Percentiles rank a stretch among this genome's conserved stretches.
Conservation (phyloP, 345 rosid species). For the Arabidopsis thaliana region DNA sequence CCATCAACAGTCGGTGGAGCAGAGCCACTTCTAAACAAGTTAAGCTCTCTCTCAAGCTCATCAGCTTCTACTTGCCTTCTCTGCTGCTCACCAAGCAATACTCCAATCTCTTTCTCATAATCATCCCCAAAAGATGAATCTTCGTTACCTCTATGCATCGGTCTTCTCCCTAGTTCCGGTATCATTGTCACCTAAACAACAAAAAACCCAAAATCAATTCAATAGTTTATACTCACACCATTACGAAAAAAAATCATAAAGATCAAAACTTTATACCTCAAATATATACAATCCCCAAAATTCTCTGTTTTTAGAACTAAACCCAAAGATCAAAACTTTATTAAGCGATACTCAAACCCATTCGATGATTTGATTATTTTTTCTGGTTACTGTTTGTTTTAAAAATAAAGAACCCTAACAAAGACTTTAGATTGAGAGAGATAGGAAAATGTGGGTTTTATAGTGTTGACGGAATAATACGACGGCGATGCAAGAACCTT, state of each 20-base stretch:
- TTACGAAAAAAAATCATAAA: constrained; percentile 28
- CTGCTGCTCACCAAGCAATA: constrained; percentile 59
- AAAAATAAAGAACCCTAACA: constrained; percentile 29
- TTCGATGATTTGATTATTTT: constrained; percentile 7
- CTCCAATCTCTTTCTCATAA: constrained; percentile 72
- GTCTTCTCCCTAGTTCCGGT: constrained; percentile 66
- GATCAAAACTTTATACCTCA: constrained; percentile 44
- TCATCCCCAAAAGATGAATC: constrained; percentile 73
- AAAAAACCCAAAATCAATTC: constrained; percentile 31
- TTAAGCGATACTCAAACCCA: constrained; percentile 35
- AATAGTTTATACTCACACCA: constrained; percentile 9
- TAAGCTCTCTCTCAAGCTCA: constrained; percentile 77
- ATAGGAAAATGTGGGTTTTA: constrained; percentile 30
- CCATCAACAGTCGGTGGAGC: constrained; percentile 97
- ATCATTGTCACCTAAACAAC: constrained; percentile 51
- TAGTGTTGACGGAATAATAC: constrained; percentile 59
- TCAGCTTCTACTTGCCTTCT: constrained; percentile 59
- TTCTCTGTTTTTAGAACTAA: constrained; percentile 32
- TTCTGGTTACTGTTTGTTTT: constrained; percentile 23
- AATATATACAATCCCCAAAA: constrained; percentile 47
- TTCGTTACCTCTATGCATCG: constrained; percentile 69
- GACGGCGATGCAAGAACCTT: constrained; percentile 99
- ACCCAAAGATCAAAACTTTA: constrained; percentile 53
- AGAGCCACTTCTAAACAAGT: constrained; percentile 82
- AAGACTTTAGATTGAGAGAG: constrained; percentile 30